Base-by-base conservation (phyloP, 2,329 filamentous ascomycete genomes). In the Claviceps arundinis region DNA sequence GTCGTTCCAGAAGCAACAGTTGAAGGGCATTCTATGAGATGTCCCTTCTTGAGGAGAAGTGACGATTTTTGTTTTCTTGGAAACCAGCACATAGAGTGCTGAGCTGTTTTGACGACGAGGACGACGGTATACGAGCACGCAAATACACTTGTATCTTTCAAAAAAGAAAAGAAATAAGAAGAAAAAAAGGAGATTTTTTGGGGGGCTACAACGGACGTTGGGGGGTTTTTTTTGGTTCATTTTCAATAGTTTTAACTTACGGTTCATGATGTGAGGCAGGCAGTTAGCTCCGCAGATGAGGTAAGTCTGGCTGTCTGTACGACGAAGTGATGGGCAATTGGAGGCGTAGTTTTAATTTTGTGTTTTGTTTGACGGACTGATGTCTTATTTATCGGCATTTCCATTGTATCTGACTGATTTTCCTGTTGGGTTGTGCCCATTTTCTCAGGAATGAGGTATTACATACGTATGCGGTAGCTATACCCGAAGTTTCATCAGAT, bases 21-120 rank as follows among this genome's bases (percentile, higher is more conserved):
- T 98, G 57, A 87, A 78, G 69, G 84, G 90, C 61, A 87, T 95
- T 61, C 72, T 98, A 58, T 83, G 66, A 70, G 52, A 34, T 30
- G 54, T 52, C 24, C 17, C 9, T n/a, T n/a, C 16, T 5, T 11
- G 37, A 47, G 46, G 37, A 30, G 44, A 44, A 4, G 38, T 41
- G 6, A 8, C 8, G 1, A 3, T 8, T 41, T 16, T 41, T 26
- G 6, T 45, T 38, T 48, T 48, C 17, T 30, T 45, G 48, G 14
- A 48, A 49, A 51, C n/a, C 44, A 48, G 16, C 40, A 45, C 40
- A 40, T 9, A 26, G 30, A 46, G n/a, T 46, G 41, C 49, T 48
- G 49, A 43, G 38, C 26, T 34, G 37, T 37, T 50, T 51, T 50
- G 42, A 50, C 22, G 44, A 50, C 34, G n/a, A 50, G 34, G 42